Percentiles rank a stretch among this genome's conserved stretches.
phyloP scores from a whole-genome alignment of 306 rosid genomes.

The Rosa lucieae region DNA sequence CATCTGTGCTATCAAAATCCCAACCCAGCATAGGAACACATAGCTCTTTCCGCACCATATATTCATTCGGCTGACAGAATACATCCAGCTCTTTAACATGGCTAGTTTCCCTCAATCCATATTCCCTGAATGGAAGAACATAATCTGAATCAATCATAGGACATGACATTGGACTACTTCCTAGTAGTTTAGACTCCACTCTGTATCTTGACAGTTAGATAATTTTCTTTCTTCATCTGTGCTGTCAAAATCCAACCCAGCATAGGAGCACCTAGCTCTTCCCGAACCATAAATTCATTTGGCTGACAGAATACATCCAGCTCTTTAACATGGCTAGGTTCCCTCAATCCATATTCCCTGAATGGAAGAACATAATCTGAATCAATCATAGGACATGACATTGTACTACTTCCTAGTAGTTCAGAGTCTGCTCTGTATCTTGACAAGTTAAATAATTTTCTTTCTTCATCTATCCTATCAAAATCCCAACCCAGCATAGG shows the following conservation, averaged over 20 bases:
- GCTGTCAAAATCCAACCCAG: constrained; percentile 44
- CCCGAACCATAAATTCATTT: constrained; percentile 25
- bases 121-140: constrained; percentile 34
- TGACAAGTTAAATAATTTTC: constrained; percentile 27
- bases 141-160: constrained; percentile 26
- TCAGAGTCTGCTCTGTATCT: constrained; percentile 24
- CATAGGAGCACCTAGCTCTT: constrained; percentile 42
- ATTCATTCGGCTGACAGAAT: constrained; percentile 25
- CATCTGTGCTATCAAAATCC: constrained; percentile 26
- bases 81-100: constrained; percentile 36
- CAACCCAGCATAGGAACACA: constrained; percentile 46
- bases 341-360: constrained; percentile 28
- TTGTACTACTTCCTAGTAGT: background rate
- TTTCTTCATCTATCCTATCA: constrained; percentile 27
- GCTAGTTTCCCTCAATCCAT: constrained; percentile 24
- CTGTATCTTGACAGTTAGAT: constrained; percentile 29
- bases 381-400: constrained; percentile 30
- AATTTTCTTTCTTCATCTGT: constrained; percentile 25
- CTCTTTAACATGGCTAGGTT: constrained; percentile 35
- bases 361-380: constrained; percentile 28
- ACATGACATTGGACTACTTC: constrained; percentile 11
- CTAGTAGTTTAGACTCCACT: constrained; percentile 11
- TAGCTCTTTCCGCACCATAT: constrained; percentile 29
- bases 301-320: constrained; percentile 26
- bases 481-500: constrained; percentile 49